These are phyloP conservation scores for Neopestalotiopsis clavispora DNA, from an alignment of 2,329 filamentous ascomycete genomes.

Conservation along the genomic window DNA sequence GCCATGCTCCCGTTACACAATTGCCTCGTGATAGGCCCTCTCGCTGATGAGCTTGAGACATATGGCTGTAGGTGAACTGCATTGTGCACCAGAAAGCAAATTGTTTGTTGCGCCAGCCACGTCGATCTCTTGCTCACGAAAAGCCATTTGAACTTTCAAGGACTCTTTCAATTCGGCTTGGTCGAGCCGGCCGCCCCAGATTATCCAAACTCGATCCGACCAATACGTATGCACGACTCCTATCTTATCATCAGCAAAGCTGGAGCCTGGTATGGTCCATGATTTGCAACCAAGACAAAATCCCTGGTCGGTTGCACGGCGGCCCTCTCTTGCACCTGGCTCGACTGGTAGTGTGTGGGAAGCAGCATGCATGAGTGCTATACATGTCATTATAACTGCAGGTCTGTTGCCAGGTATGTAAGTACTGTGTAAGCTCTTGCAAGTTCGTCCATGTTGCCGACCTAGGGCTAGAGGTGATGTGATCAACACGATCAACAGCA, in stretches of 20 bases:
- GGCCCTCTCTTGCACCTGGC: neutral
- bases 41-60: neutral
- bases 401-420: neutral
- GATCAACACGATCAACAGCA: neutral
- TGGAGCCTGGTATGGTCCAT: neutral
- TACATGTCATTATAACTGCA: neutral
- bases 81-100: neutral
- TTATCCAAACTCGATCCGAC: neutral
- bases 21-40: neutral
- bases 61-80: neutral
- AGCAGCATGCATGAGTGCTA: neutral
- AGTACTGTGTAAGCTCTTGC: neutral
- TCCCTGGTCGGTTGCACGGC: neutral
- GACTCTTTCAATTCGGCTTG: neutral
- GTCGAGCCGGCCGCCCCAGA: neutral
- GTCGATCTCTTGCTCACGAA: neutral
- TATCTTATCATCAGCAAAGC: neutral
- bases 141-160: neutral
- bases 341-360: neutral
- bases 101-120: neutral
- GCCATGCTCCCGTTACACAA: neutral
- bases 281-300: neutral
- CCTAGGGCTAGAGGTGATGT: neutral
- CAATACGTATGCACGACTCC: neutral
- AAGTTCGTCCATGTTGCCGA: neutral